These are phyloP conservation scores for Ogataea trehalophila DNA, from an alignment of 805 yeast genomes.

Conservation along the genomic window DNA sequence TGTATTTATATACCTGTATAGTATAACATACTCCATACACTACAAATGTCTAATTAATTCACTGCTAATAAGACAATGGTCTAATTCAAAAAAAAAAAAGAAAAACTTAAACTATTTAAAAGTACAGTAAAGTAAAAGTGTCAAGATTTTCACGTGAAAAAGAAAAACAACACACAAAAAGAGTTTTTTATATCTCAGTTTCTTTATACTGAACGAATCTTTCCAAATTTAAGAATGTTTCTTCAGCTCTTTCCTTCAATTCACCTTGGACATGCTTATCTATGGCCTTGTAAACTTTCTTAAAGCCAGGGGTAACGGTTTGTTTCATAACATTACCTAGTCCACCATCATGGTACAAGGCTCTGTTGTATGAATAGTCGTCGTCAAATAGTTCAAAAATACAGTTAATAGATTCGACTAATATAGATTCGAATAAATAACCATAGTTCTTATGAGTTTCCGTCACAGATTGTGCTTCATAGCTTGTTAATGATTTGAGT, in stretches of 20 bases:
- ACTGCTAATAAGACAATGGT: not conserved
- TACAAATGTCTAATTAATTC: too few species aligned
- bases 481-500: conserved; percentile 14
- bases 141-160: too few species aligned
- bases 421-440: conserved; percentile 22
- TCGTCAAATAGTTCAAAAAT: conserved; percentile 82
- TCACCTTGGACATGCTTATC: conserved; percentile 58
- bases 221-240: conserved; percentile 58
- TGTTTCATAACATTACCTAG: conserved; percentile 38
- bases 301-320: conserved; percentile 42
- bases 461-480: conserved; percentile 7
- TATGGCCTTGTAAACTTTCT: conserved; percentile 51
- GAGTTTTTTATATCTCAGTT: conserved; percentile 29
- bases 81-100: not conserved
- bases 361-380: conserved; percentile 60
- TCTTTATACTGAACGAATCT: conserved; percentile 76
- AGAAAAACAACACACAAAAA: too few species aligned
- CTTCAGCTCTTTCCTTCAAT: conserved; percentile 61
- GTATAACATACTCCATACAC: not conserved
- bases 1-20: conserved; percentile 2
- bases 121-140: not conserved
- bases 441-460: conserved; percentile 24
- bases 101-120: not conserved
- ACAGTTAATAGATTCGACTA: conserved; percentile 58
- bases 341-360: conserved; percentile 55